Evolutionary conservation across 495 filamentous ascomycete species (phyloP).

Genomic region (Penicillium fimorum): DNA sequence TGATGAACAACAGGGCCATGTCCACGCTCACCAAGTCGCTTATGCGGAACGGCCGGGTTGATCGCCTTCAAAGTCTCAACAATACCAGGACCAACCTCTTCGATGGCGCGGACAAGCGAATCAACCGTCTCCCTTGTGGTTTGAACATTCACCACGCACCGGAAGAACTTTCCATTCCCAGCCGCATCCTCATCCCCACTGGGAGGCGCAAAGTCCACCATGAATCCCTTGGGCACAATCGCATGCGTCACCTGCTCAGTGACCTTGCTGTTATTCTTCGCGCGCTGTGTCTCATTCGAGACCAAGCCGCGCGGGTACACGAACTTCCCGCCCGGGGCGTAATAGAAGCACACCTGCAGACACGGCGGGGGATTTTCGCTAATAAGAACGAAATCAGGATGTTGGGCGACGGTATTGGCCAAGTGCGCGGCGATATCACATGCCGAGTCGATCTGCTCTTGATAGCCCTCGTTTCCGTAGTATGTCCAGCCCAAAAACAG

Average conservation of each 20-base stretch:
- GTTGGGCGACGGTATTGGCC: slow-evolving; percentile 51
- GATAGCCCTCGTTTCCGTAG: slow-evolving; percentile 69
- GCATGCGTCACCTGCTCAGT: slow-evolving; percentile 65
- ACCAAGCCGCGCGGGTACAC: slow-evolving; percentile 34
- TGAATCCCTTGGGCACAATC: slow-evolving; percentile 75
- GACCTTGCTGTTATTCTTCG: slow-evolving; percentile 63
- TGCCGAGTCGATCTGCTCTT: slow-evolving; percentile 62
- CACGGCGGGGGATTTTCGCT: slow-evolving; percentile 79
- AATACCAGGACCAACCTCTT: slow-evolving; percentile 58
- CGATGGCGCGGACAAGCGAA: slow-evolving; percentile 69
- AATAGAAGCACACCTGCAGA: slow-evolving; percentile 94
- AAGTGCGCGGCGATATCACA: slow-evolving; percentile 67
- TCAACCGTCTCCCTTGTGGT: slow-evolving; percentile 74
- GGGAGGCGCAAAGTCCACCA: slow-evolving; percentile 89
- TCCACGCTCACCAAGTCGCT: slow-evolving; percentile 32
- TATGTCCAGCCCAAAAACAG: slow-evolving; percentile 85
- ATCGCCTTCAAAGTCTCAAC: slow-evolving; percentile 32
- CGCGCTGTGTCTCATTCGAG: slow-evolving; percentile 41
- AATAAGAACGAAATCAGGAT: slow-evolving; percentile 65
- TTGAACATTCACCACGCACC: slow-evolving; percentile 80
- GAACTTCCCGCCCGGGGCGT: slow-evolving; percentile 57
- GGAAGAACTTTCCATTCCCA: slow-evolving; percentile 74
- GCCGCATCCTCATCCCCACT: slow-evolving; percentile 49
- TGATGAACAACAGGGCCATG: slow-evolving; percentile 40
- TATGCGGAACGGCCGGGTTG: slow-evolving; percentile 14